These are phyloP conservation scores for Fraxinus americana DNA, from an alignment of 257 asterid species.

Conservation along the genomic window DNA sequence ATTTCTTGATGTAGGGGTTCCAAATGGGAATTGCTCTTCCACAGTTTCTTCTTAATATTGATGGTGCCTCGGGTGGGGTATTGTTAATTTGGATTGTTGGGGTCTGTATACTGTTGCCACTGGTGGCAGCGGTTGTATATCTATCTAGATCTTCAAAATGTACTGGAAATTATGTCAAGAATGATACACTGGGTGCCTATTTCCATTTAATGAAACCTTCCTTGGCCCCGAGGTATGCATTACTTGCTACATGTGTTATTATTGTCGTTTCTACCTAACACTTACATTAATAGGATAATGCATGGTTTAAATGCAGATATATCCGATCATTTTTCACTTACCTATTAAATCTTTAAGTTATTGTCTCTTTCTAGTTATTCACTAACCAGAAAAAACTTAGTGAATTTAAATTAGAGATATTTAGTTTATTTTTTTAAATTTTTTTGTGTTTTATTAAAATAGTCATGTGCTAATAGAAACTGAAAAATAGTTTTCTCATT, in stretches of 20 bases:
- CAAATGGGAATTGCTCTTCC: conserved; percentile 97
- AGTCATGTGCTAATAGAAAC: conserved; percentile 11
- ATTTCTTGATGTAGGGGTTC: conserved; percentile 67
- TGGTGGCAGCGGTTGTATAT: conserved; percentile 71
- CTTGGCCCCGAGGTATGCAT: conserved; percentile 76
- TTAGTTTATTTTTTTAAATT: not conserved
- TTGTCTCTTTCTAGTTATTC: conserved; percentile 5
- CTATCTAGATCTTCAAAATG: conserved; percentile 76
- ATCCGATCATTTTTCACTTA: not conserved
- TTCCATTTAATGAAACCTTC: conserved; percentile 80
- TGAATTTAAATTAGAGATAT: not conserved
- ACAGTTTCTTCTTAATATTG: conserved; percentile 73
- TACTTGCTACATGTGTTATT: not conserved
- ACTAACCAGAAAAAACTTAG: not conserved
- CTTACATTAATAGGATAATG: conserved; percentile 10
- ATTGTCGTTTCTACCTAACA: conserved; percentile 10
- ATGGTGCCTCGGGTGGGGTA: conserved; percentile 76
- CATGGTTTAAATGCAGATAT: not conserved
- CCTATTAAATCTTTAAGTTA: not conserved
- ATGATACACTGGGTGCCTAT: conserved; percentile 74
- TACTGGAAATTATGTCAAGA: conserved; percentile 72
- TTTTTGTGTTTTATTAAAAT: not conserved
- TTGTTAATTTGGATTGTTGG: conserved; percentile 74
- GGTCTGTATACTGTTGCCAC: conserved; percentile 68
- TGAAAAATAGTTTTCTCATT: conserved; percentile 6